Evolutionary conservation across 257 asterid genomes (phyloP).

Genomic region (Forsythia viridissima): DNA sequence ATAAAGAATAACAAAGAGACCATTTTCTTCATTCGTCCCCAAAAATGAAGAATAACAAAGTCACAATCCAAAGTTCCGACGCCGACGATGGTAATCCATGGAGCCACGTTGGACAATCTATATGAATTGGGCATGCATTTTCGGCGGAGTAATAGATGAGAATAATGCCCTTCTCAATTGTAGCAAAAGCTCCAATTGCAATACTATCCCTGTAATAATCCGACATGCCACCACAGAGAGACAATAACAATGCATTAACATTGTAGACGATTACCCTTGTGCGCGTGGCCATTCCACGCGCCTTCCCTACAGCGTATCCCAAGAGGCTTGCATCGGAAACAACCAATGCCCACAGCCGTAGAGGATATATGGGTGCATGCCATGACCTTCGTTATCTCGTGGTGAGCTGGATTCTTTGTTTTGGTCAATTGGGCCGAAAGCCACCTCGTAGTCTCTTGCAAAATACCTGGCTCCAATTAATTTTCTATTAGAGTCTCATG

Average conservation of each 20-base stretch:
- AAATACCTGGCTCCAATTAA: slow-evolving; percentile 78
- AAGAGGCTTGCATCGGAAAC: slow-evolving; percentile 73
- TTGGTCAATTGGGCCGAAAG: slow-evolving; percentile 63
- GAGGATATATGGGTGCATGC: slow-evolving; percentile 74
- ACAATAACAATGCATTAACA: slow-evolving; percentile 63
- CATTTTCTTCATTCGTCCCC: too few species aligned
- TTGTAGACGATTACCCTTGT: slow-evolving; percentile 76
- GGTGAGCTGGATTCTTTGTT: slow-evolving; percentile 70
- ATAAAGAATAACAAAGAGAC: not conserved
- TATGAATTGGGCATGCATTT: slow-evolving; percentile 59
- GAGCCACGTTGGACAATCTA: slow-evolving; percentile 72
- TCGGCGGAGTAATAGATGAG: slow-evolving; percentile 82
- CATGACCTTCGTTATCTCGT: slow-evolving; percentile 85
- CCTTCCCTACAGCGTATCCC: slow-evolving; percentile 72
- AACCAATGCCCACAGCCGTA: slow-evolving; percentile 67
- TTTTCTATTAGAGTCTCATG: slow-evolving; percentile 49
- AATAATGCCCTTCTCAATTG: slow-evolving; percentile 74
- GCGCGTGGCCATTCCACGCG: slow-evolving; percentile 81
- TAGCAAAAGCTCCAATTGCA: slow-evolving; percentile 10
- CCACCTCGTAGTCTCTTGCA: slow-evolving; percentile 67
- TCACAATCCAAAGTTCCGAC: slow-evolving; percentile 87
- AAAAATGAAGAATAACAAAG: slow-evolving; percentile 15
- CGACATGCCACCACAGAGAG: slow-evolving; percentile 69
- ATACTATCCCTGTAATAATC: slow-evolving; percentile 60
- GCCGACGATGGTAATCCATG: slow-evolving; percentile 89